These are phyloP conservation scores for Coelastrella sp. DNA, from an alignment of 139 green algal genomes.

Conservation along the genomic window DNA sequence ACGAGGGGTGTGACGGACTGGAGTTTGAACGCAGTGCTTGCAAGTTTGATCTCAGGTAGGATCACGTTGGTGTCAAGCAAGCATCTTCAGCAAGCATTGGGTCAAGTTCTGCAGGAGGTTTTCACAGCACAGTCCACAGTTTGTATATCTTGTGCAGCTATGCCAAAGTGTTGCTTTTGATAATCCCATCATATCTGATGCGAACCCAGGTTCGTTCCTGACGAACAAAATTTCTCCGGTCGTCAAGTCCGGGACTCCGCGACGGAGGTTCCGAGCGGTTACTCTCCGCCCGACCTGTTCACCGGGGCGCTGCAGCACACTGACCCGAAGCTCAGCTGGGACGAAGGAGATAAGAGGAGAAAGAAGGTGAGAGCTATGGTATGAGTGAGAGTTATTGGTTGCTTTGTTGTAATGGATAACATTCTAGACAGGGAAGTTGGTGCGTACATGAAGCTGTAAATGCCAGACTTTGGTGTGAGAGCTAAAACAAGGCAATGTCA, in stretches of 20 bases:
- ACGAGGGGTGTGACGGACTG: slow-evolving; percentile 92
- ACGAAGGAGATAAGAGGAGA: slow-evolving; percentile 85
- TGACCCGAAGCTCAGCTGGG: slow-evolving; percentile 93
- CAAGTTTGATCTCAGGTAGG: slow-evolving; percentile 90
- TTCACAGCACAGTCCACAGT: no score
- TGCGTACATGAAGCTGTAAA: no score
- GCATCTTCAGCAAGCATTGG: no score
- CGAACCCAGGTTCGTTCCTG: slow-evolving; percentile 85
- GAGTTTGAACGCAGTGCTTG: slow-evolving; percentile 83
- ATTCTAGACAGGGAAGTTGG: no score
- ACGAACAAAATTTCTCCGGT: slow-evolving; percentile 78
- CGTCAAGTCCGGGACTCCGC: slow-evolving; percentile 75
- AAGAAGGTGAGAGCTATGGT: slow-evolving; percentile 58
- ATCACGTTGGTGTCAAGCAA: no score
- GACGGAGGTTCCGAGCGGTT: slow-evolving; percentile 74
- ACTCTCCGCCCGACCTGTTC: slow-evolving; percentile 82
- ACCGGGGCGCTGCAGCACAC: slow-evolving; percentile 91
- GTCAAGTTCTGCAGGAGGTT: no score
- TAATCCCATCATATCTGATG: background rate
- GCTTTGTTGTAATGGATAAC: no score
- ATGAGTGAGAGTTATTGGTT: no score
- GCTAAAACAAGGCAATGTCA: no score
- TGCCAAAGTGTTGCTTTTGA: no score
- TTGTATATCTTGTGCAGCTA: no score
- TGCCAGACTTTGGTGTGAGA: no score